These are phyloP conservation scores for Capsicum pubescens DNA, from an alignment of 257 asterid genomes.

Conservation along the genomic window DNA sequence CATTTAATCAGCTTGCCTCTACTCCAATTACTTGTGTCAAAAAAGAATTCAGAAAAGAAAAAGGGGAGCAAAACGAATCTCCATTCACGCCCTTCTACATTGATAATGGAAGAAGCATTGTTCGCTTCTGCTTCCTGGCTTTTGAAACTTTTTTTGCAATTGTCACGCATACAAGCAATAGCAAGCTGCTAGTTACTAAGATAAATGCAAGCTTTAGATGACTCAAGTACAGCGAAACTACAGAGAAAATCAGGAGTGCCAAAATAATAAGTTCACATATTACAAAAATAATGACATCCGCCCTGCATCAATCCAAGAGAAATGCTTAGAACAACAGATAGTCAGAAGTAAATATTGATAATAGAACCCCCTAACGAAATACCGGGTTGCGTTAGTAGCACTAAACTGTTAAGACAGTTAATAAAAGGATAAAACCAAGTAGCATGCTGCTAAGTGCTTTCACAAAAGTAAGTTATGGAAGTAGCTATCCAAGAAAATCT, in stretches of 20 bases:
- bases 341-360: not conserved
- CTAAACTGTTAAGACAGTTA: too few relatives aligned
- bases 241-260: conserved; percentile 77
- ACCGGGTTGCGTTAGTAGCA: too few relatives aligned
- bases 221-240: conserved; percentile 74
- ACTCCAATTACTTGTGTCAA: not conserved
- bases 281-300: conserved; percentile 76
- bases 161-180: conserved; percentile 71
- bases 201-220: conserved; percentile 68
- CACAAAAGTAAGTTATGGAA: conserved; percentile 7
- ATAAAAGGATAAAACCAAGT: too few relatives aligned
- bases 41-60: too few relatives aligned
- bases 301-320: conserved; percentile 54
- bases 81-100: conserved; percentile 51
- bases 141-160: conserved; percentile 71
- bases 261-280: conserved; percentile 86
- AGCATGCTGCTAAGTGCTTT: not conserved
- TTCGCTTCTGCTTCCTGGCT: conserved; percentile 83
- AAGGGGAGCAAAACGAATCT: conserved; percentile 17
- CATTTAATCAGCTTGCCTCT: conserved; percentile 34
- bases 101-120: conserved; percentile 96
- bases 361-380: too few relatives aligned
- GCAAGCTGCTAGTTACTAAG: conserved; percentile 56
- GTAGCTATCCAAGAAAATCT: not conserved
- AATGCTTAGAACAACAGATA: not conserved